These are phyloP conservation scores for Aureoboletus auriporus DNA, from an alignment of 768 basidiomycete species.

Conservation along the genomic window DNA sequence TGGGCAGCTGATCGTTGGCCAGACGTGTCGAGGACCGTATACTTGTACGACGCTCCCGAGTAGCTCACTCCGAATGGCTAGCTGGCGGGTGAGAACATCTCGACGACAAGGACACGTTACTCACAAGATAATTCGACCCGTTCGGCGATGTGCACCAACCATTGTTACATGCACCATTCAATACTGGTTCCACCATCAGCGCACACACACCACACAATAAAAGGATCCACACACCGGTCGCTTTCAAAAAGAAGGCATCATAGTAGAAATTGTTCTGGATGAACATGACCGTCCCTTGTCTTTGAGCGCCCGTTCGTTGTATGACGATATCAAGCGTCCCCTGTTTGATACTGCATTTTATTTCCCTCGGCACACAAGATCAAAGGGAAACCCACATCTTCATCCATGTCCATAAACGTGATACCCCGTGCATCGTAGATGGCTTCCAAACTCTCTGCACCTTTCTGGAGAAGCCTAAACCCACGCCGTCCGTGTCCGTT, in stretches of 20 bases:
- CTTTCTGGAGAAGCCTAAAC: constrained; percentile 53
- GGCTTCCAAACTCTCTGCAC: constrained; percentile 55
- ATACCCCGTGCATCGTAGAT: constrained; percentile 78
- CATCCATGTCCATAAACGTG: constrained; percentile 88
- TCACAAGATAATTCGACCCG: constrained; percentile 70
- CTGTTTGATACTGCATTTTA: constrained; percentile 35
- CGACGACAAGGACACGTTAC: constrained; percentile 19
- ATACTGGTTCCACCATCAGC: constrained; percentile 43
- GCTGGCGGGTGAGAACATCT: constrained; percentile 5
- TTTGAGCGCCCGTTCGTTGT: constrained; percentile 71
- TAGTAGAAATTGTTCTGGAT: constrained; percentile 98
- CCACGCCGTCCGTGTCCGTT: constrained; percentile 56
- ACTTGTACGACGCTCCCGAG: constrained; percentile 94
- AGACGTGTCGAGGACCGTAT: constrained; percentile 89
- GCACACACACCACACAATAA: not conserved
- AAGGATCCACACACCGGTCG: constrained; percentile 61
- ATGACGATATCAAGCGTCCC: constrained; percentile 91
- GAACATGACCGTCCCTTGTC: constrained; percentile 64
- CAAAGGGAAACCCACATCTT: constrained; percentile 64
- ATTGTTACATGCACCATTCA: constrained; percentile 90
- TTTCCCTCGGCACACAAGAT: not conserved
- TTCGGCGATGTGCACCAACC: constrained; percentile 68
- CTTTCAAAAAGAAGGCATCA: constrained; percentile 98
- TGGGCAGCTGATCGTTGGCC: constrained; percentile 88
- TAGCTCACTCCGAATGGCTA: constrained; percentile 94